phyloP scores from a whole-genome alignment of 2,329 filamentous ascomycete genomes.

The Trichoderma arundinaceum region DNA sequence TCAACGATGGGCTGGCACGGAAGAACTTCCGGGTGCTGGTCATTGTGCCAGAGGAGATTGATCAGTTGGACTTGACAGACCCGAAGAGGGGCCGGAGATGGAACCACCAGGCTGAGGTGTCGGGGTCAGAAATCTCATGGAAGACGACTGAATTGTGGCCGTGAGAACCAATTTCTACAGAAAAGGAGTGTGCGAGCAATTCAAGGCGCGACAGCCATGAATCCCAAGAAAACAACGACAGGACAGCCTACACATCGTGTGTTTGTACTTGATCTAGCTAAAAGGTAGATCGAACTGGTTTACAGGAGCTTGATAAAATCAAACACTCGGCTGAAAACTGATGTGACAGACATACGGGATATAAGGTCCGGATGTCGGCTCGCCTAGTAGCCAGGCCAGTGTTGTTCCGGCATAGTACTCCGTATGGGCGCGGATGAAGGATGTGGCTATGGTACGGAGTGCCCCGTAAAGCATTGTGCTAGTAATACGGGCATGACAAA shows the following conservation, averaged over 20 bases:
- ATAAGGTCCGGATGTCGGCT: background rate
- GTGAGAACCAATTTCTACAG: constrained; percentile 39
- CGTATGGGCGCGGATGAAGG: background rate
- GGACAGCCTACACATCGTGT: background rate
- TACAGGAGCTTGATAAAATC: constrained; percentile 3
- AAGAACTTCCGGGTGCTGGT: constrained; percentile 83
- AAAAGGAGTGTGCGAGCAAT: background rate
- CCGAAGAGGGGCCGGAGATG: constrained; percentile 67
- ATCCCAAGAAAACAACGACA: background rate
- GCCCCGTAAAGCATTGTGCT: constrained; percentile 5
- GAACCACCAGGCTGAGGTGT: constrained; percentile 65
- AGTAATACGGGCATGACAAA: background rate
- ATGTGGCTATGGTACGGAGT: constrained; percentile 7
- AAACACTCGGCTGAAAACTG: constrained; percentile 5
- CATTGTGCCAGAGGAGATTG: constrained; percentile 78
- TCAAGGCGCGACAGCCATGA: background rate
- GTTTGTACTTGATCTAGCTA: background rate
- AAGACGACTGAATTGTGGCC: constrained; percentile 73
- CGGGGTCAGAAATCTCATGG: constrained; percentile 61
- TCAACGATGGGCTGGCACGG: constrained; percentile 73
- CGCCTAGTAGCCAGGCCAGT: background rate
- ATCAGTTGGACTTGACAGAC: constrained; percentile 73
- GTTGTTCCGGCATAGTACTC: background rate
- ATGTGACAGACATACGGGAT: background rate
- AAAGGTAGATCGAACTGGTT: background rate